phyloP scores from a whole-genome alignment of 257 asterid species.

The Hygrophila difformis region DNA sequence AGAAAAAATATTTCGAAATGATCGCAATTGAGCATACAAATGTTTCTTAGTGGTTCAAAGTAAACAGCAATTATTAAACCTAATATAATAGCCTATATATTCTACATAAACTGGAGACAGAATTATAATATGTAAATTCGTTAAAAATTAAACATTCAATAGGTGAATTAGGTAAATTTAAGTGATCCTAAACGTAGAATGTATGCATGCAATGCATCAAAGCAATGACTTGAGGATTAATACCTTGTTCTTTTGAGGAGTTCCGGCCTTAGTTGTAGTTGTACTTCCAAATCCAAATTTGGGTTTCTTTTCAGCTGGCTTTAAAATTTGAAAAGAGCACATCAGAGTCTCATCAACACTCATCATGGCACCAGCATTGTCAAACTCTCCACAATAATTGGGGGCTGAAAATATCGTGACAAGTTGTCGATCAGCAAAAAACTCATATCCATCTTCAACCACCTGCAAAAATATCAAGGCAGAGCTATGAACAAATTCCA shows the following conservation, averaged over 20 bases:
- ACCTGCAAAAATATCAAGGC: constrained; percentile 32
- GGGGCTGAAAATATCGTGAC: constrained; percentile 80
- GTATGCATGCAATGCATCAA: neutral
- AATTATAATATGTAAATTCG: too few species aligned
- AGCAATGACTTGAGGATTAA: neutral
- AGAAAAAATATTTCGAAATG: too few species aligned
- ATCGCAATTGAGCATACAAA: too few species aligned
- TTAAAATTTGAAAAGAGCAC: constrained; percentile 79
- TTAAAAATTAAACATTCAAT: too few species aligned
- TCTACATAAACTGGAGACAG: neutral
- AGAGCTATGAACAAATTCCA: neutral
- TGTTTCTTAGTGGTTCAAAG: too few species aligned
- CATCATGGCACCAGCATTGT: constrained; percentile 87
- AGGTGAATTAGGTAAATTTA: neutral
- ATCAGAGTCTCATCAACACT: constrained; percentile 68
- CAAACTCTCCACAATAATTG: constrained; percentile 72
- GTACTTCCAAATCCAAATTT: constrained; percentile 56
- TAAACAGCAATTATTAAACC: too few species aligned
- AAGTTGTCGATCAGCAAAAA: constrained; percentile 70
- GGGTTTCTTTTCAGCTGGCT: constrained; percentile 66
- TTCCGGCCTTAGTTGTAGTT: constrained; percentile 38
- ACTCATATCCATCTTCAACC: constrained; percentile 79
- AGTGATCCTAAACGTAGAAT: too few species aligned
- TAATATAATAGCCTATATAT: too few species aligned
- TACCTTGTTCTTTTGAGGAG: constrained; percentile 49